Evolutionary conservation across 75 land plant genomes (phyloP).

Genomic region (Pinus albicaulis): DNA sequence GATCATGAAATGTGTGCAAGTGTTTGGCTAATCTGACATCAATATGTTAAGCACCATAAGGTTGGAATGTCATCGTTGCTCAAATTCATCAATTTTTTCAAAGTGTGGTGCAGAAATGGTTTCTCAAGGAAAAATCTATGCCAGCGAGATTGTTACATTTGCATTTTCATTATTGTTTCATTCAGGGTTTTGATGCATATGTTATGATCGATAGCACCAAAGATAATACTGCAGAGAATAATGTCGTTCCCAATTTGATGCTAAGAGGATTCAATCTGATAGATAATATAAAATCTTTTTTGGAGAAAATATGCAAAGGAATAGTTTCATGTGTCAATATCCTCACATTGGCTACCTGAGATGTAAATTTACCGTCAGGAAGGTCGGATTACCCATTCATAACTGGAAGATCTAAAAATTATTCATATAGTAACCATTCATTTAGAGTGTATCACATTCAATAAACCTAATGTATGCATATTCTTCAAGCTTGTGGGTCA

Average conservation of each 20-base stretch:
- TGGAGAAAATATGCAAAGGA: constrained; percentile 19
- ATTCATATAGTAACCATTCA: too few species aligned
- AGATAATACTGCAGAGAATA: constrained; percentile 32
- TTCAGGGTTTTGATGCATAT: constrained; percentile 52
- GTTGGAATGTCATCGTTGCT: too few species aligned
- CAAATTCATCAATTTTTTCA: too few species aligned
- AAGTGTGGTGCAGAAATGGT: not conserved
- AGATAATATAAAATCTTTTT: constrained; percentile 28
- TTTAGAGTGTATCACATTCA: too few species aligned
- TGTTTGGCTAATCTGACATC: too few species aligned
- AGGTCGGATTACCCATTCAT: too few species aligned
- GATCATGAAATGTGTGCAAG: too few species aligned
- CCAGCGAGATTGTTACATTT: not conserved
- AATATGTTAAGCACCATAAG: too few species aligned
- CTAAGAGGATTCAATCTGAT: constrained; percentile 38
- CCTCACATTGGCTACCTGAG: constrained; percentile 35
- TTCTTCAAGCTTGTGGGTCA: too few species aligned
- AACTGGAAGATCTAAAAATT: too few species aligned
- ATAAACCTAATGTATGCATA: too few species aligned
- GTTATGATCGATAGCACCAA: constrained; percentile 24
- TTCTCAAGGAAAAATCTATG: not conserved
- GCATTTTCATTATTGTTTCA: constrained; percentile 3
- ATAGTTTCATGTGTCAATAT: constrained; percentile 50
- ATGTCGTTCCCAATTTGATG: constrained; percentile 29
- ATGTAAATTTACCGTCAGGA: too few species aligned